These are phyloP conservation scores for Didymella glomerata DNA, from an alignment of 2,329 filamentous ascomycete genomes.

Conservation along the genomic window DNA sequence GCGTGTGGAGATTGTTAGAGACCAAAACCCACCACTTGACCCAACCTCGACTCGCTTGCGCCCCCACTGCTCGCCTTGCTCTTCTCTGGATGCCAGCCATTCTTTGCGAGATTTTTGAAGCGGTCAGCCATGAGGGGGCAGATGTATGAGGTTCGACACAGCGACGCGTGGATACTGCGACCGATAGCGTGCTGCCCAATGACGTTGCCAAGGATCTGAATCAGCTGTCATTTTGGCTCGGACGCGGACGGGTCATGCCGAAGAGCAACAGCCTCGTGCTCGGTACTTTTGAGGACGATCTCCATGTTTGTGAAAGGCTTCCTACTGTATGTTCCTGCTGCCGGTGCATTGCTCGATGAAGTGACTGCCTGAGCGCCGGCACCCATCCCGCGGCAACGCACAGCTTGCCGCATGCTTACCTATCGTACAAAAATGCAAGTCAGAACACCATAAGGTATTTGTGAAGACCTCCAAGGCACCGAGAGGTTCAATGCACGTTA, in stretches of 20 bases:
- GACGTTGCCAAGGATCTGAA: slow-evolving; percentile 32
- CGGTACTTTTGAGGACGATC: not conserved
- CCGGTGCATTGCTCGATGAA: not conserved
- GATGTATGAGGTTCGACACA: slow-evolving; percentile 20
- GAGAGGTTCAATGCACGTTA: not conserved
- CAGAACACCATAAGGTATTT: slow-evolving; percentile 1
- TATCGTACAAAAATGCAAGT: slow-evolving; percentile 2
- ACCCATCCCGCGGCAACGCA: not conserved
- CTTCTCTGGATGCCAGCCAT: slow-evolving; percentile 58
- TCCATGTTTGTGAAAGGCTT: not conserved
- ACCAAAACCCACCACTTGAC: slow-evolving; percentile 63
- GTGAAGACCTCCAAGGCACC: not conserved
- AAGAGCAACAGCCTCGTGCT: not conserved
- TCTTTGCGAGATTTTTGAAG: slow-evolving; percentile 55
- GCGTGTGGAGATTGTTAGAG: slow-evolving; percentile 19
- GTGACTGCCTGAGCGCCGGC: not conserved
- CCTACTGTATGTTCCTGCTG: not conserved
- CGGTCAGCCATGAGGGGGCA: slow-evolving; percentile 43
- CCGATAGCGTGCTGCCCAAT: slow-evolving; percentile 29
- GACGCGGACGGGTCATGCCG: slow-evolving; percentile 7
- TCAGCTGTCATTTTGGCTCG: slow-evolving; percentile 7
- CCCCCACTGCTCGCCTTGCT: slow-evolving; percentile 44
- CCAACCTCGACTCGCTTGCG: slow-evolving; percentile 58
- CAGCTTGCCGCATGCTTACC: slow-evolving; percentile 2
- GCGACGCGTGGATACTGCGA: slow-evolving; percentile 16